Evolutionary conservation across 805 yeast species (phyloP), one percentile per base, ranked within the genome.

Genomic region (Cyberlindnera veronae): DNA sequence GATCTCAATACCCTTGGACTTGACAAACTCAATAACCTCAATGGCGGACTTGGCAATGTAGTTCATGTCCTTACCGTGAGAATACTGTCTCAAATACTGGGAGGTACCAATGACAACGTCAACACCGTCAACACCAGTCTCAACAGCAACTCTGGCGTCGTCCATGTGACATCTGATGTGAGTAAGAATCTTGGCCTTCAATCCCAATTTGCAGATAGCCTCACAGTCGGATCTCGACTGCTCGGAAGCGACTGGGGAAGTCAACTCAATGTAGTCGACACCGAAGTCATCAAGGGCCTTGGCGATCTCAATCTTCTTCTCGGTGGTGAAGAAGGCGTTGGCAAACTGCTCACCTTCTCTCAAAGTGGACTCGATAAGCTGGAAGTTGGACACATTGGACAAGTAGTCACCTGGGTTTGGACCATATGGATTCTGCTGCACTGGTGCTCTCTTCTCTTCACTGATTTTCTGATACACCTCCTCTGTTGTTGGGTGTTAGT

Each of bases 331-430:
- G 67, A 91, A 93, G 4, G 99, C 95, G 61, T 91, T 91, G 59
- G 98, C 97, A 62, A 91, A 91, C 68, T 91, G 99, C 69, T 91
- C 99, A 64, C 99, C 99, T 69, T 91, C 99, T 71, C 99, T 80
- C 43, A 91, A 74, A 5, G 99, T 91, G 26, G 96, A 86, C 70
- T 91, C 99, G 60, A 91, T 91, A 58, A 91, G 66, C 72, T 91
- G 89, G 69, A 90, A 91, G 52, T 77, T 80, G 50, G 83, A 73
- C 26, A 91, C 98, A 62, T 91, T 91, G 21, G 96, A 87, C 44
- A 91, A 67, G 63, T 69, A 90, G 70, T 91, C 99, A 38, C 87
- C 79, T 42, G 98, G 97, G 62, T 91, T 85, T 53, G 96, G 95
- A 14, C 95, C 99, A 58, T 91, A 91, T 49, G 98, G 98, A 62